Evolutionary conservation across 345 rosid species (phyloP).

Genomic region (Eutrema heterophyllum): DNA sequence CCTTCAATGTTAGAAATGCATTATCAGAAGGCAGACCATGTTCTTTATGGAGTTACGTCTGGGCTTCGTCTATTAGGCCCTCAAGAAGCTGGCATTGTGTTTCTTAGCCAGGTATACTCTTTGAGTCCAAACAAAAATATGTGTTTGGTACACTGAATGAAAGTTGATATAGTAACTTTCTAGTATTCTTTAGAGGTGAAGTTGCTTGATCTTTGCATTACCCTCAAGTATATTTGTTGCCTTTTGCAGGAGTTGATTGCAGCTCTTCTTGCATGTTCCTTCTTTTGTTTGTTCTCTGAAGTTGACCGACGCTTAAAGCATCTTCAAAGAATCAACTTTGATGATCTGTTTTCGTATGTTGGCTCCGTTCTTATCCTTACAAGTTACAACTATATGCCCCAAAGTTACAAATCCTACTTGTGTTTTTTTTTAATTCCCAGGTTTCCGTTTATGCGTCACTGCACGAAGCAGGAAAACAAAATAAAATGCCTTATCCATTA

Average conservation of each 20-base stretch:
- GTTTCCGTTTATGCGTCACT: constrained; percentile 42
- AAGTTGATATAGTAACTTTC: not conserved
- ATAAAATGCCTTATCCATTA: constrained; percentile 62
- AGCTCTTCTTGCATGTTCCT: constrained; percentile 32
- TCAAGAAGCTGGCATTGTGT: constrained; percentile 67
- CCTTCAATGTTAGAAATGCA: constrained; percentile 61
- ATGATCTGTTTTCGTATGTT: constrained; percentile 66
- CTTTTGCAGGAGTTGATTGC: constrained; percentile 27
- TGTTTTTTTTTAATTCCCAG: constrained; percentile 29
- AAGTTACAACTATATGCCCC: not conserved
- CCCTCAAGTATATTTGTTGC: not conserved
- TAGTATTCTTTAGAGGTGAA: not conserved
- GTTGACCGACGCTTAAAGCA: constrained; percentile 41
- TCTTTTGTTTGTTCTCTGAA: constrained; percentile 62
- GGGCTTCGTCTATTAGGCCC: constrained; percentile 56
- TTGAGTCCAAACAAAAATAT: not conserved
- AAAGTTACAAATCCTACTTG: not conserved
- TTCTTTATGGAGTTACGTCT: constrained; percentile 24
- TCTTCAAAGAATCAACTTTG: constrained; percentile 74
- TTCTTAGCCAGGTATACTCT: constrained; percentile 64
- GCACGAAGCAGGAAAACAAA: constrained; percentile 54
- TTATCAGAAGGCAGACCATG: constrained; percentile 50
- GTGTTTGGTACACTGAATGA: not conserved
- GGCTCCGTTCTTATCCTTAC: not conserved
- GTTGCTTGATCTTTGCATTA: not conserved